Conservation (phyloP, 129 eudicot genomes). For the Artemisia argyi region DNA sequence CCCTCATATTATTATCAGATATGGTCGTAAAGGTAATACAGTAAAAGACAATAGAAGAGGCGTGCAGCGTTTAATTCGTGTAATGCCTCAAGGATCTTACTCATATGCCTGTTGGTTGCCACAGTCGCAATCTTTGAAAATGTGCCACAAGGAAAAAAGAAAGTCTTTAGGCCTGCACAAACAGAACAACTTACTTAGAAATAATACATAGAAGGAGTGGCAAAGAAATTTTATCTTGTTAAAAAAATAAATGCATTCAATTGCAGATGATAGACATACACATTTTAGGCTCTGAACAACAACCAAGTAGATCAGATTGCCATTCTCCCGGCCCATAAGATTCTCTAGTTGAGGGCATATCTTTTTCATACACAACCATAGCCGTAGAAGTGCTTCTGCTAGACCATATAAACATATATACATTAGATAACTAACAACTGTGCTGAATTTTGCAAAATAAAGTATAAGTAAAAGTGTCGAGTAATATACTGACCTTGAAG, state of each 20-base stretch:
- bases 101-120: slow-evolving; percentile 70
- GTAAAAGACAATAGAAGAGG: background rate
- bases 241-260: background rate
- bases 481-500: slow-evolving; percentile 58
- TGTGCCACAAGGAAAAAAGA: slow-evolving; percentile 90
- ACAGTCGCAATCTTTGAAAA: slow-evolving; percentile 83
- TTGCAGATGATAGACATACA: slow-evolving; percentile 51
- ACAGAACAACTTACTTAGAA: background rate
- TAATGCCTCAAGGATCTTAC: slow-evolving; percentile 53
- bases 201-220: background rate
- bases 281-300: slow-evolving; percentile 90
- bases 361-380: slow-evolving; percentile 61
- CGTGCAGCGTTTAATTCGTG: background rate
- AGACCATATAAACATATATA: slow-evolving; percentile 24
- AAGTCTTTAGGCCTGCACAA: slow-evolving; percentile 78
- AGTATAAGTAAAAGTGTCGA: background rate
- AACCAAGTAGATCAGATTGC: slow-evolving; percentile 96
- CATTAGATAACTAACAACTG: background rate
- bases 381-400: slow-evolving; percentile 71
- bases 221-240: background rate
- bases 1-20: slow-evolving; percentile 5
- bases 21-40: background rate
- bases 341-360: slow-evolving; percentile 53
- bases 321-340: slow-evolving; percentile 61
- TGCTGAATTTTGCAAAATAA: background rate